Evolutionary conservation across 345 rosid genomes (phyloP), one percentile per base, ranked within the genome.

Genomic region (Lumnitzera racemosa): DNA sequence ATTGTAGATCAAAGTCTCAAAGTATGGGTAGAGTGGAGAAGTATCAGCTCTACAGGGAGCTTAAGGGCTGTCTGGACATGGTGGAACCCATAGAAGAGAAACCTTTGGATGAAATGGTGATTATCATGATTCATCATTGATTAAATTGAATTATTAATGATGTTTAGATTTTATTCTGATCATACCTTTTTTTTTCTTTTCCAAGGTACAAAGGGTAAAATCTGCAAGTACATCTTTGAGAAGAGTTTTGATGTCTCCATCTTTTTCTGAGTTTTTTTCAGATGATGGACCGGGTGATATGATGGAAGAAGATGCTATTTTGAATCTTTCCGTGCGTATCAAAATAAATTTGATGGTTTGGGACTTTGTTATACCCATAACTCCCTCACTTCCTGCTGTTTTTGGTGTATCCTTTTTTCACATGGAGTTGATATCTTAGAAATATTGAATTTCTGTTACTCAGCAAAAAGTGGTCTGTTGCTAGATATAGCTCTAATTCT

Each of bases 341-440:
- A 89, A 85, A 81, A 66, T 92, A 61, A 77, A 76, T 70, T 76
- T 92, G 82, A 92, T 97, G 49, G 88, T 92, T 73, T 92, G 98
- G 98, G 97, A 89, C 65, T 89, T 87, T 71, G 56, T 70, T 64
- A 80, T 92, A 76, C 98, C 98, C 54, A 76, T 70, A 67, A 92
- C 96, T 64, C 97, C 98, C 25, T 89, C 98, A 55, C 88, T 89
- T n/a, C 97, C 96, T 58, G 87, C 98, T 62, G 96, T 92, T 64
- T 82, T 92, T 81, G 98, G 96, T 69, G 94, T 87, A 85, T 86
- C 94, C 90, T 80, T 46, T 20, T 29, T 55, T 61, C 56, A 68
- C 3, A 15, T 27, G 15, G 53, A 25, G 4, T 36, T 1, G 43
- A 36, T 36, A 36, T 9, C 43, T 36, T 36, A 36, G 10, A 36